Base-by-base conservation (phyloP, 1,284 basidiomycete genomes). In the Fomitopsis pinicola region DNA sequence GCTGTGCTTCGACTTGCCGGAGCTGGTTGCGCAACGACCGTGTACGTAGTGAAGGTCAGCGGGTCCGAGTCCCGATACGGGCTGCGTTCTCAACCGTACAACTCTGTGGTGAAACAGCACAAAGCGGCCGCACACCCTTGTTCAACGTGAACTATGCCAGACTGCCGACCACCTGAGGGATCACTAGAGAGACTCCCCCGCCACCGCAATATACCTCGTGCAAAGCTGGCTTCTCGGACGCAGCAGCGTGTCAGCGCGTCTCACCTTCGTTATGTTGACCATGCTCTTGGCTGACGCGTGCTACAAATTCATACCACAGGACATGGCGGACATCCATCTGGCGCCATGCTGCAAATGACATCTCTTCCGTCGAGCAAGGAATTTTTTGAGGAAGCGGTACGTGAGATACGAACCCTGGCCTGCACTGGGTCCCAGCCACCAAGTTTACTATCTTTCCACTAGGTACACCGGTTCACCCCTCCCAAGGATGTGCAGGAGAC, bases 141-240 rank as follows among this genome's bases (percentile, higher is more conserved):
- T 14, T 63, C n/a, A 19, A 14, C n/a, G 22, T 15, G 15, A 22
- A 14, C 57, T 53, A 17, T 66, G 64, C 33, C 28, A 30, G 38
- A 7, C 35, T 9, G 38, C n/a, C 2, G 40, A 52, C 14, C 59
- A 64, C 19, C 56, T 59, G 14, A 57, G 63, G 56, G 57, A 61
- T 28, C 67, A 68, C 42, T 68, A 57, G 45, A 57, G 54, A 0
- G 63, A 64, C 33, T 65, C 67, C 0, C 40, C 62, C 60, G 33
- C 28, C 68, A 69, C 64, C 65, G 0, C 35, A 19, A 1, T 69
- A 66, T 42, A 59, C 59, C 54, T 54, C 62, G 9, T 69, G 68
- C 40, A 57, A 45, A 14, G 60, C 61, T 17, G 65, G 66, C 2
- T 69, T 66, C 48, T 33, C 45, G 8, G 56, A 63, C 35, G 62